Conservation (phyloP, 345 rosid species). For the Clarkia xantiana region DNA sequence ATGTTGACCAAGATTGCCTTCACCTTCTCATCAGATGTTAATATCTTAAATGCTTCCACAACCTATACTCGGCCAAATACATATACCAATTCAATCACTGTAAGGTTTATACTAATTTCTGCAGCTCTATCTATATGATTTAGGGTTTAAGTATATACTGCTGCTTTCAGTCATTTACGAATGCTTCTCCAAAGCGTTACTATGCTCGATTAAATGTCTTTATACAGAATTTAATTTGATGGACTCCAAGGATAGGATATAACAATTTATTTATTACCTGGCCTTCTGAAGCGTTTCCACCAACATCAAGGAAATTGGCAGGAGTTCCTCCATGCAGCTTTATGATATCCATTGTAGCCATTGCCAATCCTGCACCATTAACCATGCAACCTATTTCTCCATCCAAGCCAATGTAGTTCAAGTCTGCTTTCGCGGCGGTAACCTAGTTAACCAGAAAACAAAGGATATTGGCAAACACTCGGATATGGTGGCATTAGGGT, state of each 20-base stretch:
- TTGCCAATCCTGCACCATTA: conserved; percentile 99
- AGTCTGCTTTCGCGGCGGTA: conserved; percentile 86
- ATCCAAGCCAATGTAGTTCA: conserved; percentile 93
- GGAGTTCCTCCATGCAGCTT: conserved; percentile 98
- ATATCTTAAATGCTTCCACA: conserved; percentile 94
- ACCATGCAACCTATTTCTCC: conserved; percentile 99
- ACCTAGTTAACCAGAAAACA: conserved; percentile 33
- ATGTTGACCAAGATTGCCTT: conserved; percentile 97
- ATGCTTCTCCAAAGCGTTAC: too few relatives aligned
- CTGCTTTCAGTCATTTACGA: too few relatives aligned
- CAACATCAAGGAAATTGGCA: conserved; percentile 95
- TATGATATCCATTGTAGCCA: conserved; percentile 99
- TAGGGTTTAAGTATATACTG: too few relatives aligned
- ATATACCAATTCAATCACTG: neutral
- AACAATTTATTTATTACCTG: conserved; percentile 57
- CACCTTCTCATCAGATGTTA: conserved; percentile 96
- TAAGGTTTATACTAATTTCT: too few relatives aligned
- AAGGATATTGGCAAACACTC: neutral
- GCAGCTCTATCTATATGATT: too few relatives aligned
- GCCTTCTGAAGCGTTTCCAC: conserved; percentile 94
- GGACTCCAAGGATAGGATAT: too few relatives aligned
- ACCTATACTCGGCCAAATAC: conserved; percentile 34
- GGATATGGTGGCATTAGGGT: too few relatives aligned
- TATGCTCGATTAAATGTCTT: too few relatives aligned
- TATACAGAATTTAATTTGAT: too few relatives aligned